A percentile compares a stretch with the other conserved stretches of the same genome.
phyloP scores from a whole-genome alignment of 768 basidiomycete genomes.

The Hypholoma fasciculare region DNA sequence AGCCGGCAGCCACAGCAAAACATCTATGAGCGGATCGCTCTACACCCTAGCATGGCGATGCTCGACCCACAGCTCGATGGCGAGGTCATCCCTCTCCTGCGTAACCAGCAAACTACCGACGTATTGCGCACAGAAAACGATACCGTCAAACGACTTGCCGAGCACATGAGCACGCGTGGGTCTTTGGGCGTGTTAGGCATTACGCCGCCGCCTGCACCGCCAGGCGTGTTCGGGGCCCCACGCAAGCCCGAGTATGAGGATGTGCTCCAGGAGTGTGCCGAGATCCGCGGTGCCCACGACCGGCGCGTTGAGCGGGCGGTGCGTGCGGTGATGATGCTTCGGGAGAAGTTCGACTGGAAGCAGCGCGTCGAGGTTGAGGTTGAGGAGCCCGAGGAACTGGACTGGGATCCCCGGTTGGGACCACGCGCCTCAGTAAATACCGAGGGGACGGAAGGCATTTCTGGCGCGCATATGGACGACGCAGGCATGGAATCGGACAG shows the following conservation, averaged over 20 bases:
- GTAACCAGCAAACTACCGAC: slow-evolving; percentile 79
- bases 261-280: slow-evolving; percentile 63
- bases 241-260: slow-evolving; percentile 59
- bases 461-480: slow-evolving; percentile 21
- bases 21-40: slow-evolving; percentile 62
- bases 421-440: slow-evolving; percentile 10
- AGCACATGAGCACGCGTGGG: slow-evolving; percentile 64
- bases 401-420: slow-evolving; percentile 60
- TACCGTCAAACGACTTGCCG: slow-evolving; percentile 67
- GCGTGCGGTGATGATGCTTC: slow-evolving; percentile 75
- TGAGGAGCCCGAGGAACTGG: slow-evolving; percentile 77
- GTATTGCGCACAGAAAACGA: slow-evolving; percentile 72
- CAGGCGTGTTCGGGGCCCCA: slow-evolving; percentile 26
- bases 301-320: slow-evolving; percentile 73
- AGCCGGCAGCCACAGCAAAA: slow-evolving; percentile 29
- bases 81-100: slow-evolving; percentile 70
- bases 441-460: slow-evolving; percentile 2
- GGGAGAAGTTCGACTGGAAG: slow-evolving; percentile 83
- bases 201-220: slow-evolving; percentile 24
- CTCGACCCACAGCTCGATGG: slow-evolving; percentile 70
- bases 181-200: slow-evolving; percentile 49
- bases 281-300: slow-evolving; percentile 73
- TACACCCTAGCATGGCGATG: slow-evolving; percentile 62
- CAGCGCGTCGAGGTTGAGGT: slow-evolving; percentile 77
- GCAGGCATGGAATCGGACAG: slow-evolving; percentile 28